Evolutionary conservation across 1,139 yeast species (phyloP).

Genomic region (Scheffersomyces quercinus): DNA sequence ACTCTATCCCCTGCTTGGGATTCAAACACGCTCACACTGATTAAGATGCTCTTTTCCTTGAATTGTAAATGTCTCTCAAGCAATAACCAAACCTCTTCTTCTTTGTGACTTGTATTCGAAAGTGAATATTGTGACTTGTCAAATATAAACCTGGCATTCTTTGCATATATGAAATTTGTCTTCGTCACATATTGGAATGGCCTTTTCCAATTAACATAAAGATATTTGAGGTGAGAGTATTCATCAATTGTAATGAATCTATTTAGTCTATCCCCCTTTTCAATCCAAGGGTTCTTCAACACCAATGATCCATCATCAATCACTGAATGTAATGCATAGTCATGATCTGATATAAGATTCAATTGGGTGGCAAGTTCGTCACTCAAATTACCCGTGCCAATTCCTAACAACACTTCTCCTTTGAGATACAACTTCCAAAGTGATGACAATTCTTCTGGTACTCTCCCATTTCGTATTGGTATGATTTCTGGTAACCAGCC

Average conservation of each 20-base stretch:
- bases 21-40: constrained; percentile 31
- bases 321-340: constrained; percentile 50
- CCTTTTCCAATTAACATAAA: constrained; percentile 73
- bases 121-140: constrained; percentile 53
- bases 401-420: constrained; percentile 51
- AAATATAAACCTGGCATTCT: constrained; percentile 17
- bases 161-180: constrained; percentile 36
- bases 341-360: constrained; percentile 62
- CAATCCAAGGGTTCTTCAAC: constrained; percentile 60
- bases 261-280: constrained; percentile 10
- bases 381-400: constrained; percentile 65
- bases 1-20: constrained; percentile 34
- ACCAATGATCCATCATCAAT: constrained; percentile 22
- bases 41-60: constrained; percentile 18
- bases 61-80: constrained; percentile 40
- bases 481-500: constrained; percentile 78
- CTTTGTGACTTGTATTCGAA: constrained; percentile 26
- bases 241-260: constrained; percentile 26
- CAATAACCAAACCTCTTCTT: constrained; percentile 49
- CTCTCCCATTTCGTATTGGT: constrained; percentile 24
- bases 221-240: constrained; percentile 50
- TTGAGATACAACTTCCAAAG: constrained; percentile 35
- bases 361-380: constrained; percentile 33
- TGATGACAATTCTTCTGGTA: constrained; percentile 22
- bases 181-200: constrained; percentile 26